These are phyloP conservation scores for Magnusiomyces paraingens DNA, from an alignment of 1,139 yeast genomes.

Conservation along the genomic window DNA sequence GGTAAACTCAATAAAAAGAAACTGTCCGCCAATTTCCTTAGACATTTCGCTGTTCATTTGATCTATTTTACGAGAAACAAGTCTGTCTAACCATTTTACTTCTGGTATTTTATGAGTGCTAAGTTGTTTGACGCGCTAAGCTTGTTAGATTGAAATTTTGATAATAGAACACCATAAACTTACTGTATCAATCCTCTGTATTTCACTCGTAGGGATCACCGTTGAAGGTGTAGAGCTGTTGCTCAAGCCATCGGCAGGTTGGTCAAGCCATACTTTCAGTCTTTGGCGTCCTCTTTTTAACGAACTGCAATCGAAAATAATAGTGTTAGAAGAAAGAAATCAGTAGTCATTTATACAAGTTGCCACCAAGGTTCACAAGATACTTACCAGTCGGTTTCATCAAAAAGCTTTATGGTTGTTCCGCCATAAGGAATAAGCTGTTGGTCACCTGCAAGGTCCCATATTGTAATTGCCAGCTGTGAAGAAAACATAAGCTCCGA, in stretches of 20 bases:
- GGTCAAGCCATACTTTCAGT: slow-evolving; percentile 37
- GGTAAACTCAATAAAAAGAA: slow-evolving; percentile 62
- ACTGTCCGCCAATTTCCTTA: slow-evolving; percentile 32
- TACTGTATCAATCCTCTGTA: slow-evolving; percentile 42
- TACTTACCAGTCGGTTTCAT: slow-evolving; percentile 32
- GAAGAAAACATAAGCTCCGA: slow-evolving; percentile 61
- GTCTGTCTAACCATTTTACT: slow-evolving; percentile 69
- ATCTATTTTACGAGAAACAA: slow-evolving; percentile 56
- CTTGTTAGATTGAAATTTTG: slow-evolving; percentile 1
- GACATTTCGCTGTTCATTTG: slow-evolving; percentile 32
- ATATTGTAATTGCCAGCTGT: slow-evolving; percentile 53
- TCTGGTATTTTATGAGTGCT: slow-evolving; percentile 61
- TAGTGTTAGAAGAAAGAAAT: neutral
- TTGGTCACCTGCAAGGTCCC: slow-evolving; percentile 55
- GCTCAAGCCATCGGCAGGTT: slow-evolving; percentile 32
- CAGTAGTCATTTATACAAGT: neutral
- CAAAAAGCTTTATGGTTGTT: slow-evolving; percentile 56
- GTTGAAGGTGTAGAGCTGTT: slow-evolving; percentile 29
- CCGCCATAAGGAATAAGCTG: slow-evolving; percentile 49
- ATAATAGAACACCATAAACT: neutral
- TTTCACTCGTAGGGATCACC: slow-evolving; percentile 26
- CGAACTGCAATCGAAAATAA: slow-evolving; percentile 29
- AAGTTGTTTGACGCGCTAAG: slow-evolving; percentile 47
- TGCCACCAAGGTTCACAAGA: slow-evolving; percentile 1
- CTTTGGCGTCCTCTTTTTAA: slow-evolving; percentile 55